Base-by-base conservation (phyloP, 495 filamentous ascomycete species). In the Neurospora sp. region DNA sequence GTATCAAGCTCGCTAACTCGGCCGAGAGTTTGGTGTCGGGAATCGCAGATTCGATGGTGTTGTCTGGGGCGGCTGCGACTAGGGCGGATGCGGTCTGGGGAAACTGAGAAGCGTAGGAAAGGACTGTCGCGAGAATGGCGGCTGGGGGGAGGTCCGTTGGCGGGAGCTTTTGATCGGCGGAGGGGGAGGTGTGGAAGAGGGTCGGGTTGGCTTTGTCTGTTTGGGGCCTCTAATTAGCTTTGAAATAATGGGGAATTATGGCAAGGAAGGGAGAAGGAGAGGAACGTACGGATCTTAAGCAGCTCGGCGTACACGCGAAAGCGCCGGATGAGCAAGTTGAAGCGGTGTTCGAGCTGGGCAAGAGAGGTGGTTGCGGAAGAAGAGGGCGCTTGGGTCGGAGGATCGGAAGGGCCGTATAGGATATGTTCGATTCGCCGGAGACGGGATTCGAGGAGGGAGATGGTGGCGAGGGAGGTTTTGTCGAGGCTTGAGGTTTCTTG, bases 11-110 rank as follows among this genome's bases (percentile, higher is more conserved):
- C 34, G 92, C 89, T 1, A 99, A 82, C 13, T 85, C 82, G 3
- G 90, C 85, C n/a, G 92, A 92, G 45, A 85, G 83, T 43, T 88
- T 83, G 0, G 92, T 85, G 48, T 92, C 87, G 3, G 94, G 93
- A 10, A 97, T 83, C 6, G 92, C 90, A 1, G 92, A 88, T 83
- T 97, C 94, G 39, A 79, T 73, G 39, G 88, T 86, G 15, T 66
- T 66, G 28, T 66, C 54, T 1, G 54, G 54, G 28, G 28, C 24
- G 21, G 94, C 89, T 2, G 92, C 91, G n/a, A 90, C 91, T 9
- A 97, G 88, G 10, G 90, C 90, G 0, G 94, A 97, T 7, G 91
- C 90, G 0, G 91, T 93, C 28, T 90, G 87, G 21, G 91, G 91
- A 82, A 92, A 97, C 3, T 88, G 86, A 17, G 92, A 86, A 0